Evolutionary conservation across 805 yeast species (phyloP).

Genomic region (Lipomyces kockii): DNA sequence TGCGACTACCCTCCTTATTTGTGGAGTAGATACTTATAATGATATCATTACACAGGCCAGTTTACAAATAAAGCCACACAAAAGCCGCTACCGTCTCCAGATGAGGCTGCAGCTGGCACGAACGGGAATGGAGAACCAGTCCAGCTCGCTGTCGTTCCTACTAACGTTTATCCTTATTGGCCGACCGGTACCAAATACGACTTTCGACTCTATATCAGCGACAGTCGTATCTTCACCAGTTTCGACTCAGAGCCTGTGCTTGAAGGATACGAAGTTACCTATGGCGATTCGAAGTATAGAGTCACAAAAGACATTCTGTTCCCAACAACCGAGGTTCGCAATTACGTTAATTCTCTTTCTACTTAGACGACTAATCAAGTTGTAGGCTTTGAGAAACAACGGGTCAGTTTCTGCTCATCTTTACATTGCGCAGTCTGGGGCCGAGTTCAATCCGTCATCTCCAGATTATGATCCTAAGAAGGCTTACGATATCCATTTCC

Average conservation of each 20-base stretch:
- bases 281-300: slow-evolving; percentile 19
- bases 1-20: neutral
- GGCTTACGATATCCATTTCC: slow-evolving; percentile 32
- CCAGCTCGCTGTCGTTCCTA: slow-evolving; percentile 21
- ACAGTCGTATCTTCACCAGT: slow-evolving; percentile 21
- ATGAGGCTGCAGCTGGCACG: slow-evolving; percentile 4
- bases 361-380: neutral
- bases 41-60: slow-evolving; percentile 16
- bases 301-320: slow-evolving; percentile 9
- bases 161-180: slow-evolving; percentile 32
- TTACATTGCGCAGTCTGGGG: slow-evolving; percentile 37
- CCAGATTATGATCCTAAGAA: slow-evolving; percentile 35
- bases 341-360: neutral
- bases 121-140: slow-evolving; percentile 8
- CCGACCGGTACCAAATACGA: slow-evolving; percentile 30
- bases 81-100: slow-evolving; percentile 5
- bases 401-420: slow-evolving; percentile 48
- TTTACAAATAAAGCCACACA: slow-evolving; percentile 11
- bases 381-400: slow-evolving; percentile 39
- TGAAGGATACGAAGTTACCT: slow-evolving; percentile 17
- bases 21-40: neutral
- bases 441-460: slow-evolving; percentile 24
- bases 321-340: slow-evolving; percentile 12
- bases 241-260: slow-evolving; percentile 22
- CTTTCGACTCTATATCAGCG: slow-evolving; percentile 29